These are phyloP conservation scores for Saccharomyces hybrid DNA, from an alignment of 1,139 yeast genomes.

Conservation along the genomic window DNA sequence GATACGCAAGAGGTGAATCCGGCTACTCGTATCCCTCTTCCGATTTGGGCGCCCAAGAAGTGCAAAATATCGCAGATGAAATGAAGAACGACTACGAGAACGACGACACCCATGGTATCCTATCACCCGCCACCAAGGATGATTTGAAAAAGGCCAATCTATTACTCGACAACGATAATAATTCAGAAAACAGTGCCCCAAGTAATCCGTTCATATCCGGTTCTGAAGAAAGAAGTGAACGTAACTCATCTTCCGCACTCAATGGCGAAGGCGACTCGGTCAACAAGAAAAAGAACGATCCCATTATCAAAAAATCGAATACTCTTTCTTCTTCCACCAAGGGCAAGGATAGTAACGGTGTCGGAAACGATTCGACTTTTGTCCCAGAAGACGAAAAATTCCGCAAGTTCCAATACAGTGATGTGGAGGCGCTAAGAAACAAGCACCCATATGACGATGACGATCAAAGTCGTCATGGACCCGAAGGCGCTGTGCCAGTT, in stretches of 20 bases:
- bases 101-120: slow-evolving; percentile 15
- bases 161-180: slow-evolving; percentile 8
- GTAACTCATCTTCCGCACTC: background rate
- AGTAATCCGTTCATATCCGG: background rate
- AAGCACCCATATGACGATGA: slow-evolving; percentile 4
- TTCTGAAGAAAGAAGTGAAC: background rate
- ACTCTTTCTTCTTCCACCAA: background rate
- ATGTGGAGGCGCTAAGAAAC: slow-evolving; percentile 13
- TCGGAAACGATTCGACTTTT: slow-evolving; percentile 16
- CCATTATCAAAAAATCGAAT: background rate
- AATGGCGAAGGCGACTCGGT: background rate
- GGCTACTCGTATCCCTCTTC: slow-evolving; percentile 38
- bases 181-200: background rate
- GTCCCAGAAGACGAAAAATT: slow-evolving; percentile 24
- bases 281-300: background rate
- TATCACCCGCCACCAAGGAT: slow-evolving; percentile 31
- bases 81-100: slow-evolving; percentile 31
- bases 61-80: slow-evolving; percentile 43
- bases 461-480: background rate
- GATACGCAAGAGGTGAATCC: slow-evolving; percentile 48
- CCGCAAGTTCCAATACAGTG: slow-evolving; percentile 21
- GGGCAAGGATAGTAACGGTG: slow-evolving; percentile 2
- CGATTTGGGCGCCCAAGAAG: slow-evolving; percentile 59
- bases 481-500: slow-evolving; percentile 14
- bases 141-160: slow-evolving; percentile 33